Base-by-base conservation (phyloP, 768 basidiomycete species). In the Xerocomellus intermedius region DNA sequence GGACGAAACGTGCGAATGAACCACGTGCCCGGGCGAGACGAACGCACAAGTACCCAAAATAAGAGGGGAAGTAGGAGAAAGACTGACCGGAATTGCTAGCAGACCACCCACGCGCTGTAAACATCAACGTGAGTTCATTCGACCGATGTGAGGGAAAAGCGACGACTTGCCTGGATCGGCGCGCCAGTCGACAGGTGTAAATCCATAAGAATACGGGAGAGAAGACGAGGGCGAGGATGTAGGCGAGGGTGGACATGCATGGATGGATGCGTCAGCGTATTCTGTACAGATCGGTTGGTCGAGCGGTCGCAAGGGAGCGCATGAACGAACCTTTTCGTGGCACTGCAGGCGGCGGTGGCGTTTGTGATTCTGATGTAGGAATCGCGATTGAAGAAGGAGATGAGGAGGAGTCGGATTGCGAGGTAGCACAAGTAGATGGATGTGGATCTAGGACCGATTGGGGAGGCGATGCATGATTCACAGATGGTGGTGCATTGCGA, bases 161-260 rank as follows among this genome's bases (percentile, higher is more conserved):
- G 24, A 28, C 10, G 14, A 22, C 60, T 46, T 22, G 58, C 66
- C n/a, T 14, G 50, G 14, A 48, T 52, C 10, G 7, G n/a, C 1
- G 45, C 28, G 55, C 64, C 64, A 59, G 37, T 57, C 24, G 19
- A 39, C 58, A 24, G 57, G 54, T 0, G 17, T 30, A 16, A 66
- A 42, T n/a, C 44, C 24, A 19, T 32, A 37, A 44, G 54, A 26
- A n/a, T n/a, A 1, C 3, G 36, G 32, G 10, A 48, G 12, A 13
- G 35, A 16, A 45, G 35, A 50, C 7, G 52, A 48, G 4, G 36
- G 6, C 19, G 42, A 39, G 28, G 38, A 42, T 0, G 33, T 5
- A 22, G 47, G 16, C 8, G 45, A 43, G 33, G 54, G 35, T 13
- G 22, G 21, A 35, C n/a, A 52, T 22, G 55, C 55, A 48, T 65